Evolutionary conservation across 306 rosid genomes (phyloP).

Genomic region (Betula pendula): DNA sequence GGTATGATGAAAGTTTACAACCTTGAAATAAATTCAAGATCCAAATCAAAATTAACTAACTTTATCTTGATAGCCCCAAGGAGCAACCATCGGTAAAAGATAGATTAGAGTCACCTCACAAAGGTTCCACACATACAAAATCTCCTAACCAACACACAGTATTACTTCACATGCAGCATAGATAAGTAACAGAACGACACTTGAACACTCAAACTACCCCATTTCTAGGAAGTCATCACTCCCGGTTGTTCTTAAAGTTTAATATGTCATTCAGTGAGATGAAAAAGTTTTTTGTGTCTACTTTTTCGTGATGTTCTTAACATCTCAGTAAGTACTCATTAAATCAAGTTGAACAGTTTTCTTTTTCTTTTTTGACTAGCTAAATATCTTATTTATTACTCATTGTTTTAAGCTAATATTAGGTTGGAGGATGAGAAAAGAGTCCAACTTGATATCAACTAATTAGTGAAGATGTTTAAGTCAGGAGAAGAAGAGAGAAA

Average conservation of each 20-base stretch:
- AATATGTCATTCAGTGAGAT: not conserved
- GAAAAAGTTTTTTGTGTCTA: not conserved
- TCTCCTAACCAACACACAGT: not conserved
- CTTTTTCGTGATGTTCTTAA: not conserved
- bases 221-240: not conserved
- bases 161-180: not conserved
- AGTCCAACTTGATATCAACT: too few relatives aligned
- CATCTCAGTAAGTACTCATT: not conserved
- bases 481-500: too few relatives aligned
- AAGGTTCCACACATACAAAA: not conserved
- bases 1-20: slow-evolving; percentile 2
- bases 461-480: too few relatives aligned
- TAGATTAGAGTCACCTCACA: not conserved
- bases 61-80: too few relatives aligned
- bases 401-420: too few relatives aligned
- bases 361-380: not conserved
- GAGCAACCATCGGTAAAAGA: not conserved
- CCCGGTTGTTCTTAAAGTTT: not conserved
- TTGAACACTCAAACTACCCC: not conserved
- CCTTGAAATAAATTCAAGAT: not conserved
- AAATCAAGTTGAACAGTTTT: not conserved
- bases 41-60: not conserved
- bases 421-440: too few relatives aligned
- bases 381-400: not conserved
- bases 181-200: not conserved